These are phyloP conservation scores for Magnusiomyces ingens DNA, from an alignment of 1,139 yeast genomes.

Conservation along the genomic window DNA sequence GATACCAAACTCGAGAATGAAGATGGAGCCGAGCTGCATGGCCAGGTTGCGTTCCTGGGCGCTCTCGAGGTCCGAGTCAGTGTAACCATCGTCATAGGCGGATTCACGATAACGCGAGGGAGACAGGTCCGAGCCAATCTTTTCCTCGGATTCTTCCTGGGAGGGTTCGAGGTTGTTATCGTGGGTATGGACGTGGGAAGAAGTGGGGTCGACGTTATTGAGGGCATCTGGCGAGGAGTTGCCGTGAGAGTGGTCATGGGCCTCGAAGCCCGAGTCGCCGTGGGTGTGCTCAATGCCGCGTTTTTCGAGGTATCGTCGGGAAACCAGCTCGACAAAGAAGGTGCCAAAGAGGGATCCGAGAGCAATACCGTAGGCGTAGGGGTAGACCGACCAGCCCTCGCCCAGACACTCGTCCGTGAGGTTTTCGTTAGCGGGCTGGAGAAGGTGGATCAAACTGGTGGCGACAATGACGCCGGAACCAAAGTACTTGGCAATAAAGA, in stretches of 20 bases:
- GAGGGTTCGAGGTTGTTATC: not conserved
- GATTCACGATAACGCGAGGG: not conserved
- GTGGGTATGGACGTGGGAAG: constrained; percentile 9
- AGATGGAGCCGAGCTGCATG: constrained; percentile 44
- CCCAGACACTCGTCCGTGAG: constrained; percentile 50
- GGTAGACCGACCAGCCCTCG: constrained; percentile 48
- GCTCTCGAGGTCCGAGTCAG: not conserved
- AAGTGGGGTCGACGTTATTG: not conserved
- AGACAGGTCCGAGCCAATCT: not conserved
- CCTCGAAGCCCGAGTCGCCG: constrained; percentile 25
- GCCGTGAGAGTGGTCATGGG: not conserved
- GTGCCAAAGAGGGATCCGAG: constrained; percentile 38
- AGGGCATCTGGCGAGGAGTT: constrained; percentile 8
- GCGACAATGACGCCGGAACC: constrained; percentile 93
- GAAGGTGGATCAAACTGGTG: constrained; percentile 77
- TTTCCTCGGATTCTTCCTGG: not conserved
- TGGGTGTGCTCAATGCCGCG: constrained; percentile 24
- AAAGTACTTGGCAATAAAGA: constrained; percentile 69
- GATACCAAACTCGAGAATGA: constrained; percentile 72
- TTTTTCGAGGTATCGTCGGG: constrained; percentile 25
- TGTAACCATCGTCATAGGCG: not conserved
- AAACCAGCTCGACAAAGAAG: constrained; percentile 29
- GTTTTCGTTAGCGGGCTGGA: constrained; percentile 67
- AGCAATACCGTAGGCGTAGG: constrained; percentile 58
- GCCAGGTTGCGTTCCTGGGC: constrained; percentile 12